These are phyloP conservation scores for Gardenia jasminoides DNA, from an alignment of 257 asterid genomes.

Conservation along the genomic window DNA sequence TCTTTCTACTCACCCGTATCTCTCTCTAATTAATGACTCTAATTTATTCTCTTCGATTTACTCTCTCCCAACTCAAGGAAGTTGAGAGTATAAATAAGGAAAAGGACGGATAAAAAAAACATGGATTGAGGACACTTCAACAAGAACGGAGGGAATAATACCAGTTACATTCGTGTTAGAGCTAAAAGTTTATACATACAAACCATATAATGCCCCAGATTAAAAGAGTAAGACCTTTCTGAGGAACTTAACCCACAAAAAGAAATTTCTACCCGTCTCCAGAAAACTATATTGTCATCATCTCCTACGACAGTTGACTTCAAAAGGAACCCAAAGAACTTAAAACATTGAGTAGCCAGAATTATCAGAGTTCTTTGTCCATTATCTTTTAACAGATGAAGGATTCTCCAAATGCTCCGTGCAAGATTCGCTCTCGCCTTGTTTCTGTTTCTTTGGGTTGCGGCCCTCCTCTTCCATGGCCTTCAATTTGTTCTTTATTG, in stretches of 20 bases:
- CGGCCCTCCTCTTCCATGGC: slow-evolving; percentile 70
- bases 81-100: too few relatives aligned
- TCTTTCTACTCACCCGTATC: too few relatives aligned
- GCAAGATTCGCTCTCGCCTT: slow-evolving; percentile 10
- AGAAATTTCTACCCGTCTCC: background rate
- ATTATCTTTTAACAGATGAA: slow-evolving; percentile 7
- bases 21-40: too few relatives aligned
- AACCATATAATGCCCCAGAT: background rate
- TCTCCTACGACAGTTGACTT: background rate
- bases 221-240: background rate
- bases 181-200: background rate
- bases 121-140: too few relatives aligned
- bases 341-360: background rate
- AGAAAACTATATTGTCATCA: background rate
- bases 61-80: too few relatives aligned
- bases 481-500: slow-evolving; percentile 84
- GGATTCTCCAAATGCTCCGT: slow-evolving; percentile 4
- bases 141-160: too few relatives aligned
- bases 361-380: background rate
- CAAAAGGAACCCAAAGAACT: too few relatives aligned
- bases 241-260: background rate
- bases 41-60: too few relatives aligned
- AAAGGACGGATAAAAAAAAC: too few relatives aligned
- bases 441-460: slow-evolving; percentile 54
- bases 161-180: background rate